Evolutionary conservation across 192 early-diverging fungal species (phyloP), one percentile per base, ranked within the genome.

Genomic region (Coemansia pectinata): DNA sequence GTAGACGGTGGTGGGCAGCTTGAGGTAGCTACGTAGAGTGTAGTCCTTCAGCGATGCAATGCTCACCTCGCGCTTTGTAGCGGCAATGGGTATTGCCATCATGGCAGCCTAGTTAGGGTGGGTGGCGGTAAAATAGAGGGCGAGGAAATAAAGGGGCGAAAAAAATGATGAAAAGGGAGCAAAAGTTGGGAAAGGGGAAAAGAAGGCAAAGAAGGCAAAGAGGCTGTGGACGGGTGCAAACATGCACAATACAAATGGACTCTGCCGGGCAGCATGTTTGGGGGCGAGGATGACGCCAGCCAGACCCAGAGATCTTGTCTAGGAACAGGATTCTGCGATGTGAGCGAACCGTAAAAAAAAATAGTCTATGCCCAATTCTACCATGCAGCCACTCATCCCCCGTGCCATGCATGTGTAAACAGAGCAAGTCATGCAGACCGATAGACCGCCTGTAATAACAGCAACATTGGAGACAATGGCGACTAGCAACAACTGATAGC

Each of bases 1-100:
- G 47, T 83, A 83, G 21, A 78, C 81, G 19, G 63, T 45, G 0
- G 81, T 73, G 11, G 81, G 64, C 60, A 83, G 81, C 68, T 72
- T 74, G 63, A 68, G 47, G n/a, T 74, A 75, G 41, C 45, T 67
- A n/a, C 63, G 73, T 5, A 45, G n/a, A 10, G 63, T 40, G 60
- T 65, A 67, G 36, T 77, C 79, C 58, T 82, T 82, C 9, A 77
- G 75, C 57, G 79, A 65, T 47, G 63, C 52, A 25, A 67, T 63
- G 67, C 70, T 67, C 57, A 68, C 39, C 48, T 66, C 72, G 33
- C 66, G 79, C 66, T 71, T 70, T 65, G 67, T 67, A 14, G 60
- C 58, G 11, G 61, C 72, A 48, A 74, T 48, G 41, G 72, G 72
- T 63, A 74, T 52, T 50, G 72, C 72, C 72, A 74, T 73, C 55